Percentiles rank a stretch among this genome's conserved stretches.
phyloP scores from a whole-genome alignment of 73 alveolate species.

The Paramecium tetraurelia region DNA sequence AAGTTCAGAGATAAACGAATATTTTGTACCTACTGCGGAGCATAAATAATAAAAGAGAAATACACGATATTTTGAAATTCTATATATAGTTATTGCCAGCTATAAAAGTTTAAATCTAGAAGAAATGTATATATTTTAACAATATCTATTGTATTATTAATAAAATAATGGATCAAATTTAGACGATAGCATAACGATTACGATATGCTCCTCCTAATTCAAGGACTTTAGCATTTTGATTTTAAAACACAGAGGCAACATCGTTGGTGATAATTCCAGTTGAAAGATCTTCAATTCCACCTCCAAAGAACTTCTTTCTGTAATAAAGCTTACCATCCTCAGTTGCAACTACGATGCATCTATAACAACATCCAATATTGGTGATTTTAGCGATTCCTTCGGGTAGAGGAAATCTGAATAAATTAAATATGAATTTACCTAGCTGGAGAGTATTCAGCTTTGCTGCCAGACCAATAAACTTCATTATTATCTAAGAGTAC shows the following conservation, averaged over 20 bases:
- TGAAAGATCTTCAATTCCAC: slow-evolving; percentile 24
- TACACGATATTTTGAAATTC: neutral
- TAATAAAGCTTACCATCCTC: slow-evolving; percentile 44
- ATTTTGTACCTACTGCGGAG: neutral
- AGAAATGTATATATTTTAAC: neutral
- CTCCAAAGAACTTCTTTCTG: slow-evolving; percentile 37
- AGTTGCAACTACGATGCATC: slow-evolving; percentile 48
- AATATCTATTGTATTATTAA: neutral
- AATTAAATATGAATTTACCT: neutral
- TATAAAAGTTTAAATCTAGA: neutral
- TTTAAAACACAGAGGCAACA: neutral
- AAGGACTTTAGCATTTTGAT: neutral
- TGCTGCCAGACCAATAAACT: slow-evolving; percentile 55
- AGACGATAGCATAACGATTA: slow-evolving; percentile 49
- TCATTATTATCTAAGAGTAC: slow-evolving; percentile 39
- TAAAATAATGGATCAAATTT: slow-evolving; percentile 29
- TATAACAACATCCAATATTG: slow-evolving; percentile 42
- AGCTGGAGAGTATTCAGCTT: slow-evolving; percentile 36
- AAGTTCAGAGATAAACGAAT: neutral
- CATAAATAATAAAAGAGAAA: neutral
- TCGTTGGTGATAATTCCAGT: slow-evolving; percentile 44
- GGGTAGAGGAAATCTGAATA: slow-evolving; percentile 43
- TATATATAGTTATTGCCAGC: neutral
- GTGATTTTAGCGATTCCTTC: slow-evolving; percentile 40
- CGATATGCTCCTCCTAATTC: slow-evolving; percentile 60